Percentiles rank a stretch among this genome's conserved stretches.
phyloP scores from a whole-genome alignment of 495 filamentous ascomycete genomes.

The Aspergillus steynii region DNA sequence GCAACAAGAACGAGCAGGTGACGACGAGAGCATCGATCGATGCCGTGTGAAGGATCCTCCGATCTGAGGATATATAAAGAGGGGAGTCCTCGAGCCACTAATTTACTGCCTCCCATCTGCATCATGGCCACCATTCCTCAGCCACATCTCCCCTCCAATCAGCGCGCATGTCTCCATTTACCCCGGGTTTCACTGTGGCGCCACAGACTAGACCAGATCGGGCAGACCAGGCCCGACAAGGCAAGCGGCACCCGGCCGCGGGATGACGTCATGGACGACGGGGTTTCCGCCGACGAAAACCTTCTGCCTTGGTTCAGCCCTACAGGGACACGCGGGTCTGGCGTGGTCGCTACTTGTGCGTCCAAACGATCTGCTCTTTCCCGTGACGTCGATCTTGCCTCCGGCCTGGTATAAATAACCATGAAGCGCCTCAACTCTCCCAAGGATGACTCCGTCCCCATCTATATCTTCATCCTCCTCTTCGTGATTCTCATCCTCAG shows the following conservation, averaged over 20 bases:
- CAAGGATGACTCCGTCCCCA: slow-evolving; percentile 30
- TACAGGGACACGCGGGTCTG: neutral
- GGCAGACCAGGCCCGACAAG: neutral
- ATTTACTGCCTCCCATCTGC: neutral
- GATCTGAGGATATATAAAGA: neutral
- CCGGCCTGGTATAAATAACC: slow-evolving; percentile 19
- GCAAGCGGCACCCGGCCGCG: neutral
- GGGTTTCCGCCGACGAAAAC: neutral
- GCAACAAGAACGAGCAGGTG: slow-evolving; percentile 97
- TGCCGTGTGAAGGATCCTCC: slow-evolving; percentile 61
- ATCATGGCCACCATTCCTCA: neutral
- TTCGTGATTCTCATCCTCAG: slow-evolving; percentile 31
- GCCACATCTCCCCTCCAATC: slow-evolving; percentile 1
- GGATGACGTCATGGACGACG: slow-evolving; percentile 22
- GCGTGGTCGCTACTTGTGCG: too few relatives aligned
- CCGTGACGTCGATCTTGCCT: slow-evolving; percentile 19
- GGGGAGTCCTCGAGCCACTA: neutral
- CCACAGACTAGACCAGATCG: neutral
- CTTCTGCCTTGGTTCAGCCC: neutral
- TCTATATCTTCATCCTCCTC: slow-evolving; percentile 36
- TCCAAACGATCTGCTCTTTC: neutral
- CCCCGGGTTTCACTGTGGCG: slow-evolving; percentile 1
- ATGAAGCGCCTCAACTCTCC: slow-evolving; percentile 34
- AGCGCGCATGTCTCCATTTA: too few relatives aligned
- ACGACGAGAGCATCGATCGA: slow-evolving; percentile 87